A percentile compares a stretch with the other conserved stretches of the same genome.
Evolutionary conservation across 192 early-diverging fungal genomes (phyloP).

Genomic region (Paraglomus brasilianum): DNA sequence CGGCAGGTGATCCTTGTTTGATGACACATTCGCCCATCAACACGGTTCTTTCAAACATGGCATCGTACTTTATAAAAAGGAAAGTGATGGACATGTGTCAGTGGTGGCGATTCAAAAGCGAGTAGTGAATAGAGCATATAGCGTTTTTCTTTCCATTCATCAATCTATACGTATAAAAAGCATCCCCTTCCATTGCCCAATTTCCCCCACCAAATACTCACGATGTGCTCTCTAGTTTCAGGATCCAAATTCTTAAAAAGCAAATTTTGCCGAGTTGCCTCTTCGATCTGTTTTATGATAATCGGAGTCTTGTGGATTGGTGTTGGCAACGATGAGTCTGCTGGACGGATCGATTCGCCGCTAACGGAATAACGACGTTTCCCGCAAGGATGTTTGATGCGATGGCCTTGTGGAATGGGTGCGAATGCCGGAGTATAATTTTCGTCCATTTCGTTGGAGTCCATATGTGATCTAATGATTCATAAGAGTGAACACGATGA

Average conservation of each 20-base stretch:
- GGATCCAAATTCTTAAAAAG: slow-evolving; percentile 40
- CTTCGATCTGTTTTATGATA: slow-evolving; percentile 30
- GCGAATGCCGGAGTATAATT: background rate
- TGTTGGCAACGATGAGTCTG: background rate
- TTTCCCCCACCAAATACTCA: slow-evolving; percentile 18
- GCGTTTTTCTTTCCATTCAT: no score
- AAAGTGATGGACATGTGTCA: background rate
- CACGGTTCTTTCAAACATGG: slow-evolving; percentile 41
- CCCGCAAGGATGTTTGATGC: background rate
- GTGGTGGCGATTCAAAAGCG: background rate
- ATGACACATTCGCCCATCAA: slow-evolving; percentile 32
- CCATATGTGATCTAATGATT: background rate
- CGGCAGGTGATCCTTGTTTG: slow-evolving; percentile 42
- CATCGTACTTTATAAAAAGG: slow-evolving; percentile 22
- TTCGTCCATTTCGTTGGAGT: background rate
- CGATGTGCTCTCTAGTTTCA: slow-evolving; percentile 36
- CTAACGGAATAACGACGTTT: slow-evolving; percentile 42
- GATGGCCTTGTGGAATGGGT: background rate
- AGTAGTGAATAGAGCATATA: background rate
- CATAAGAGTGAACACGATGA: background rate
- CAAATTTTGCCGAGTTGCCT: slow-evolving; percentile 33
- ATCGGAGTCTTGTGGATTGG: slow-evolving; percentile 32
- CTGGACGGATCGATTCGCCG: slow-evolving; percentile 43
- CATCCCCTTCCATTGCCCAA: no score
- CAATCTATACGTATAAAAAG: no score